Conservation (phyloP, 805 yeast species). For the fission yeast (Schizosaccharomyces pombe) region ASM294v3 CU329670.1:5468001-5468500, state of each 20-base stretch:
- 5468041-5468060: not conserved
- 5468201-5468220: slow-evolving; percentile 42
- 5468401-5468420: too few species aligned
- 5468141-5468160: slow-evolving; percentile 44
- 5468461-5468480: too few species aligned
- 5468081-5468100: slow-evolving; percentile 55
- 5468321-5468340: slow-evolving; percentile 25
- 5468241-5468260: slow-evolving; percentile 18
- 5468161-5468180: slow-evolving; percentile 45
- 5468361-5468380: too few species aligned
- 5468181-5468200: slow-evolving; percentile 38
- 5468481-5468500: too few species aligned
- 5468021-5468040: slow-evolving; percentile 24
- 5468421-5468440: too few species aligned
- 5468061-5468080: slow-evolving; percentile 23
- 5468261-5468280: slow-evolving; percentile 45
- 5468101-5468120: slow-evolving; percentile 58
- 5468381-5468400: too few species aligned
- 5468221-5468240: slow-evolving; percentile 26
- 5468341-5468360: slow-evolving; percentile 11
- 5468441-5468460: too few species aligned
- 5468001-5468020: slow-evolving; percentile 26
- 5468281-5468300: slow-evolving; percentile 34
- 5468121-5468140: slow-evolving; percentile 52
- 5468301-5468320: slow-evolving; percentile 10